Evolutionary conservation across 345 rosid species (phyloP).

Genomic region (Eutrema heterophyllum): DNA sequence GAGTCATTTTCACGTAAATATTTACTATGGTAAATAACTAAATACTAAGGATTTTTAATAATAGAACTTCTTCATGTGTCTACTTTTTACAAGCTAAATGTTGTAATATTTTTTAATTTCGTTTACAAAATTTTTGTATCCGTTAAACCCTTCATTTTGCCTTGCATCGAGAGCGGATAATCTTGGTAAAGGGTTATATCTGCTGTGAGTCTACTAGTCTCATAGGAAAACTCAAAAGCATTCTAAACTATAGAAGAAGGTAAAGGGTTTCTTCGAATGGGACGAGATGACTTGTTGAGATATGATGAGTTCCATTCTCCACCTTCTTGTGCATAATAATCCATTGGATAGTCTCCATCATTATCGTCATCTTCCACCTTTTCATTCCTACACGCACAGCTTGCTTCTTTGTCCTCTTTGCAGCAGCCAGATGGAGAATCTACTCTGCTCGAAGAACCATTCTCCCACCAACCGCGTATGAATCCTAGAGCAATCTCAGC

Average conservation of each 20-base stretch:
- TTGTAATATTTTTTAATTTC: too few species aligned
- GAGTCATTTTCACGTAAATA: too few species aligned
- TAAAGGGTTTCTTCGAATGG: constrained; percentile 27
- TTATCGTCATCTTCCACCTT: constrained; percentile 15
- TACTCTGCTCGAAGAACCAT: constrained; percentile 16
- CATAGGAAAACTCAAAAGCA: neutral
- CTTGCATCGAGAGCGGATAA: neutral
- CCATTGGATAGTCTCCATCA: constrained; percentile 84
- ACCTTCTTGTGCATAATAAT: constrained; percentile 93
- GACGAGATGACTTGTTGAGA: constrained; percentile 55
- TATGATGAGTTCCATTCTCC: constrained; percentile 95
- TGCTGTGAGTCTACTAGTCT: neutral
- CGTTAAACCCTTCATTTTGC: too few species aligned
- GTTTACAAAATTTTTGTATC: neutral
- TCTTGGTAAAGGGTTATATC: neutral
- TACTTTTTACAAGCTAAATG: too few species aligned
- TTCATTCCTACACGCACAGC: constrained; percentile 36
- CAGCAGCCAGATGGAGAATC: constrained; percentile 22
- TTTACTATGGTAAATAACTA: too few species aligned
- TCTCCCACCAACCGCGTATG: constrained; percentile 87
- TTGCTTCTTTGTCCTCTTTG: constrained; percentile 13
- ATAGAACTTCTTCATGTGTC: too few species aligned
- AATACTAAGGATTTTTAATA: too few species aligned
- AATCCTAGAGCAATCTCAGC: constrained; percentile 81
- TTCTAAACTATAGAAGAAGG: constrained; percentile 27